Conservation (phyloP, 306 rosid genomes). For the Quercus engelmannii region DNA sequence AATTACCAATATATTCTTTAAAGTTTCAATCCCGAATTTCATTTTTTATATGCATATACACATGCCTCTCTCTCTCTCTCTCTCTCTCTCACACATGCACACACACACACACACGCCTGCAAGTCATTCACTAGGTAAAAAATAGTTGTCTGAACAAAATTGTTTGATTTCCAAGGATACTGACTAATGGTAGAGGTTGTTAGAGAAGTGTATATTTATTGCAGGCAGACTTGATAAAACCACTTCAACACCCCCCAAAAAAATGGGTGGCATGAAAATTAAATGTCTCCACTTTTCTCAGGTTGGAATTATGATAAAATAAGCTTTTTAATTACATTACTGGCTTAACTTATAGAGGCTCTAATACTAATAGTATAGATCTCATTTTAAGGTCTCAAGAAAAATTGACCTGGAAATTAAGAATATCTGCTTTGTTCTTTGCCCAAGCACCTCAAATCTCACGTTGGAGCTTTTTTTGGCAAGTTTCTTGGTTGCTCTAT, state of each 20-base stretch:
- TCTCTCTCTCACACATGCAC: neutral
- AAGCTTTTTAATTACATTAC: neutral
- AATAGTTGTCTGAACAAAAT: neutral
- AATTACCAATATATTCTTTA: conserved; percentile 4
- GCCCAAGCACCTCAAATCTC: neutral
- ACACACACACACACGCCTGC: neutral
- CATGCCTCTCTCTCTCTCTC: neutral
- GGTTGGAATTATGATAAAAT: neutral
- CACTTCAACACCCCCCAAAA: neutral
- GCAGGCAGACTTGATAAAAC: neutral
- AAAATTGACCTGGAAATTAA: neutral
- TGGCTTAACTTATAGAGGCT: neutral
- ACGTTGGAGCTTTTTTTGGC: neutral
- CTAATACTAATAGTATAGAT: neutral
- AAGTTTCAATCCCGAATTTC: neutral
- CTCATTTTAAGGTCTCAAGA: neutral
- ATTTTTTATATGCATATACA: neutral
- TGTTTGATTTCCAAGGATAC: neutral
- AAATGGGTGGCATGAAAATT: neutral
- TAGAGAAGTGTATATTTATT: neutral
- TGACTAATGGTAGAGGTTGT: neutral
- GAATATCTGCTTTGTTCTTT: neutral
- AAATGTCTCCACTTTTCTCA: neutral
- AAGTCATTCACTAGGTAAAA: neutral
- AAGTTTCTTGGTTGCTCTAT: too few relatives aligned